A percentile compares a stretch with the other conserved stretches of the same genome.
Conservation (phyloP, 371 early-diverging fungal genomes). For the Actinomucor elegans region DNA sequence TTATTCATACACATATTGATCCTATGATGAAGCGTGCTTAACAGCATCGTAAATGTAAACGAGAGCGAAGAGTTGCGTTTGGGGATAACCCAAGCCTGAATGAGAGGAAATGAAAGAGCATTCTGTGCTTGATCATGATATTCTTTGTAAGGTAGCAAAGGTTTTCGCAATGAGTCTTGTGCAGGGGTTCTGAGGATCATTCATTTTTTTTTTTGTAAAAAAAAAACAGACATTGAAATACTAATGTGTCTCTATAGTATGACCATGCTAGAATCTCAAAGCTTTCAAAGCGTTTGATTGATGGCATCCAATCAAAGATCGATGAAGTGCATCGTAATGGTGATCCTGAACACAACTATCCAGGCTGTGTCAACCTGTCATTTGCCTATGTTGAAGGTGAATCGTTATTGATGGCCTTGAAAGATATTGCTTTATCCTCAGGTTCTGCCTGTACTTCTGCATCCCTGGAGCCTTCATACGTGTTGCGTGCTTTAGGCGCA, state of each 20-base stretch:
- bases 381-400: slow-evolving; percentile 99
- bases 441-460: slow-evolving; percentile 99
- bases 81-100: too few relatives aligned
- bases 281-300: slow-evolving; percentile 80
- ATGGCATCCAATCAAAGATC: slow-evolving; percentile 77
- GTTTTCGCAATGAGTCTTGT: slow-evolving; percentile 55
- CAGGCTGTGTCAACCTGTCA: slow-evolving; percentile 98
- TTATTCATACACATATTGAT: slow-evolving; percentile 14
- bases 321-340: slow-evolving; percentile 90
- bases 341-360: slow-evolving; percentile 78
- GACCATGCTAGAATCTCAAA: slow-evolving; percentile 75
- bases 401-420: slow-evolving; percentile 98
- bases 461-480: slow-evolving; percentile 98
- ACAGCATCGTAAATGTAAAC: slow-evolving; percentile 23
- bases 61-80: slow-evolving; percentile 32
- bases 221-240: too few relatives aligned
- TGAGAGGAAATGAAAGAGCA: neutral
- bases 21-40: slow-evolving; percentile 34
- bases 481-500: slow-evolving; percentile 97
- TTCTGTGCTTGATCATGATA: neutral
- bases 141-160: slow-evolving; percentile 9
- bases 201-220: neutral
- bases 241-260: slow-evolving; percentile 51
- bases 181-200: slow-evolving; percentile 69
- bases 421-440: slow-evolving; percentile 96